phyloP scores from a whole-genome alignment of 2,329 filamentous ascomycete species.

The Dactylellina haptotyla region DNA sequence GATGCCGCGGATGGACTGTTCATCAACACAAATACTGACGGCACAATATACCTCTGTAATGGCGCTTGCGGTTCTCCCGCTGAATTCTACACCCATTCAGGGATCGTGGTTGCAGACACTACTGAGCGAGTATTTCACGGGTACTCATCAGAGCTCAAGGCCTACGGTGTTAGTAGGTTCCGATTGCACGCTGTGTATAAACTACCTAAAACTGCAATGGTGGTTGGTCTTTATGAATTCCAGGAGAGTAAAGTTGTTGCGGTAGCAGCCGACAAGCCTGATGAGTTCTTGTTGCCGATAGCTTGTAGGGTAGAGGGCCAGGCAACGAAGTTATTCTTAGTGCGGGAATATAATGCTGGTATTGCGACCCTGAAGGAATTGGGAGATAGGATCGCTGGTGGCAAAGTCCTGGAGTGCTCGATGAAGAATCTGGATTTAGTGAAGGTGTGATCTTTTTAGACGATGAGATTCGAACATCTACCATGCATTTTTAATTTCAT shows the following conservation, averaged over 20 bases:
- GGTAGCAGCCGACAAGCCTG: not conserved
- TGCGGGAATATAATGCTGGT: slow-evolving; percentile 21
- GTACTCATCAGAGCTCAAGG: slow-evolving; percentile 22
- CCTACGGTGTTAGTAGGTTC: slow-evolving; percentile 38
- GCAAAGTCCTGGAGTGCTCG: slow-evolving; percentile 31
- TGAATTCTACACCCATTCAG: slow-evolving; percentile 33
- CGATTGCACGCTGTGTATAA: slow-evolving; percentile 19
- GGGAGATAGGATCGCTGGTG: slow-evolving; percentile 17
- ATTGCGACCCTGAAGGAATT: slow-evolving; percentile 12
- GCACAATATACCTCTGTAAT: slow-evolving; percentile 42
- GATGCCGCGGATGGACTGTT: slow-evolving; percentile 38
- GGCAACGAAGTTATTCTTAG: slow-evolving; percentile 37
- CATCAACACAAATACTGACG: slow-evolving; percentile 38
- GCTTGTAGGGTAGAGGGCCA: slow-evolving; percentile 31
- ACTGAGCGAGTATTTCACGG: slow-evolving; percentile 14
- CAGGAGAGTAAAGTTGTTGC: slow-evolving; percentile 22
- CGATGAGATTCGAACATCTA: no score
- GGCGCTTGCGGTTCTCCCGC: slow-evolving; percentile 32
- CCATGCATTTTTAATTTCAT: no score
- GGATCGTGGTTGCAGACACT: slow-evolving; percentile 21
- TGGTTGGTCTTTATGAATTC: slow-evolving; percentile 37
- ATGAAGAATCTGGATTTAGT: slow-evolving; percentile 42
- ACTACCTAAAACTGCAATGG: slow-evolving; percentile 25
- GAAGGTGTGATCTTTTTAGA: not conserved
- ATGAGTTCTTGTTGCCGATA: slow-evolving; percentile 17